Conservation (phyloP, 75 land plant species). For the Pinus tabuliformis region DNA sequence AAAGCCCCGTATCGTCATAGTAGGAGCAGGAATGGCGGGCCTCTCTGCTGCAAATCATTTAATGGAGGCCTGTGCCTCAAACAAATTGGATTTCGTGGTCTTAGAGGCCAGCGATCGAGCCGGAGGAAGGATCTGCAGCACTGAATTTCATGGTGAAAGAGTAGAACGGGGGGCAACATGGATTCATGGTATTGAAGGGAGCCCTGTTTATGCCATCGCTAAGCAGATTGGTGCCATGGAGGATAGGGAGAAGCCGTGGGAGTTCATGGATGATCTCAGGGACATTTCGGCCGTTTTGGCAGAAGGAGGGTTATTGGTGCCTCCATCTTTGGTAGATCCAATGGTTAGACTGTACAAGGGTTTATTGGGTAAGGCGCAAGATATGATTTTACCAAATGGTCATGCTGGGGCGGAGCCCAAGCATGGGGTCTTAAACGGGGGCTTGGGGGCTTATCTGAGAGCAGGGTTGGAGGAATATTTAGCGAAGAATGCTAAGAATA, state of each 20-base stretch:
- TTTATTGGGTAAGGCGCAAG: background rate
- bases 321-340: slow-evolving; percentile 12
- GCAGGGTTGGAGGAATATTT: slow-evolving; percentile 5
- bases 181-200: slow-evolving; percentile 38
- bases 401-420: background rate
- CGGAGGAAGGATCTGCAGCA: slow-evolving; percentile 25
- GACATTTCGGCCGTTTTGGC: slow-evolving; percentile 2
- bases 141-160: slow-evolving; percentile 19
- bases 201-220: slow-evolving; percentile 21
- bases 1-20: slow-evolving; percentile 22
- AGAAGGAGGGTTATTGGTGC: slow-evolving; percentile 22
- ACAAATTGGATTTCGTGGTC: slow-evolving; percentile 16
- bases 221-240: slow-evolving; percentile 24
- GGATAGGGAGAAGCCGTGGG: slow-evolving; percentile 19
- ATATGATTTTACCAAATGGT: background rate
- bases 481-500: background rate
- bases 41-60: slow-evolving; percentile 28
- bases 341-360: slow-evolving; percentile 15
- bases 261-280: slow-evolving; percentile 14
- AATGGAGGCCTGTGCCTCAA: background rate
- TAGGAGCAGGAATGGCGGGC: slow-evolving; percentile 46
- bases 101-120: slow-evolving; percentile 23
- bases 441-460: slow-evolving; percentile 7
- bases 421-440: background rate
- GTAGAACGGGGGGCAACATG: slow-evolving; percentile 32